phyloP scores from a whole-genome alignment of 495 filamentous ascomycete genomes.

The Pyrenula massariospora region DNA sequence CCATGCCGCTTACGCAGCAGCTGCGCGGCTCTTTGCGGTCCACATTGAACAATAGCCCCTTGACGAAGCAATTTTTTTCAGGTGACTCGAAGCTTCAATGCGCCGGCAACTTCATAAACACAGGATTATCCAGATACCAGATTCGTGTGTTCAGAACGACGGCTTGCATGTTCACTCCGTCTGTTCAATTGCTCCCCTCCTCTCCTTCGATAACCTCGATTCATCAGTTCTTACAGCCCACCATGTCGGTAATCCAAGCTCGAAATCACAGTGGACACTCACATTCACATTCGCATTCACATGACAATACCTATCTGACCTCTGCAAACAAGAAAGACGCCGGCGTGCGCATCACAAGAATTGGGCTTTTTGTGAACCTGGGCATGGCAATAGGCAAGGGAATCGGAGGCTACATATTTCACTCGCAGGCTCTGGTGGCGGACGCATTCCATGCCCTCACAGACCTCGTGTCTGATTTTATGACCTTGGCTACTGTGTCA shows the following conservation, averaged over 20 bases:
- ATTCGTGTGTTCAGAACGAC: neutral
- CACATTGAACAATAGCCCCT: neutral
- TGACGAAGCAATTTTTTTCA: neutral
- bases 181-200: neutral
- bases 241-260: neutral
- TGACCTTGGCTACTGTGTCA: conserved; percentile 85
- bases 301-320: conserved; percentile 81
- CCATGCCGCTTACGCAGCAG: neutral
- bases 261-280: conserved; percentile 12
- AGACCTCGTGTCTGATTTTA: conserved; percentile 86
- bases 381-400: conserved; percentile 91
- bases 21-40: neutral
- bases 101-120: neutral
- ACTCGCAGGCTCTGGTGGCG: conserved; percentile 85
- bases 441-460: conserved; percentile 93
- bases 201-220: neutral
- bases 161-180: neutral
- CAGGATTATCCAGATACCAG: neutral
- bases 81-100: neutral
- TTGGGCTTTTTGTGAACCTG: conserved; percentile 85
- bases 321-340: conserved; percentile 85
- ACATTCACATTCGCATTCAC: conserved; percentile 59
- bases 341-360: conserved; percentile 85
- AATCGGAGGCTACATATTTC: conserved; percentile 81
- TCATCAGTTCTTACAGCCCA: neutral